phyloP scores from a whole-genome alignment of 805 yeast species.

The Hanseniaspora mollemarum region DNA sequence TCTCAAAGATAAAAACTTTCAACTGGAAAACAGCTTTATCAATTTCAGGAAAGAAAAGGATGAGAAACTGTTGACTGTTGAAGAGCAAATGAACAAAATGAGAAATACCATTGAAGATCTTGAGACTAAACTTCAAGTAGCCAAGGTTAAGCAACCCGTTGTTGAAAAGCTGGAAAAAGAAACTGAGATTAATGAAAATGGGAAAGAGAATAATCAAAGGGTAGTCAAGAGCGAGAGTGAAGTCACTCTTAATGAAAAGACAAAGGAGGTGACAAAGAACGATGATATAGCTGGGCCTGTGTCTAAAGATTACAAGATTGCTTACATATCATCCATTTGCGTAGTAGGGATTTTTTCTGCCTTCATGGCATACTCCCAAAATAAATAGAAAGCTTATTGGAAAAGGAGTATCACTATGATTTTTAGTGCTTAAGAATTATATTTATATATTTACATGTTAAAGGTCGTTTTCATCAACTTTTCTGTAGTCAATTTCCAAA shows the following conservation, averaged over 20 bases:
- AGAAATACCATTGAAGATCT: slow-evolving; percentile 27
- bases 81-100: slow-evolving; percentile 19
- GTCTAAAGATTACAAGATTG: slow-evolving; percentile 5
- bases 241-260: neutral
- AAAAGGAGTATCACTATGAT: neutral
- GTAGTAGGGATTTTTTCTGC: slow-evolving; percentile 16
- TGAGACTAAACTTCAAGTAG: slow-evolving; percentile 29
- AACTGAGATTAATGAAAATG: neutral
- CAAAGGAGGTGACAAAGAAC: too few relatives aligned
- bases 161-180: neutral
- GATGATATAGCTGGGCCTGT: neutral
- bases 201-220: neutral
- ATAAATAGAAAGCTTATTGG: neutral
- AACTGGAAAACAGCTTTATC: neutral
- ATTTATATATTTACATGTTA: neutral
- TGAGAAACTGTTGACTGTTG: neutral
- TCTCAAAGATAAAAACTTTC: slow-evolving; percentile 16
- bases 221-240: neutral
- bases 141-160: slow-evolving; percentile 18
- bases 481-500: slow-evolving; percentile 31
- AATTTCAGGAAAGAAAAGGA: slow-evolving; percentile 7
- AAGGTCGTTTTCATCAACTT: slow-evolving; percentile 21
- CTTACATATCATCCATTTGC: slow-evolving; percentile 15
- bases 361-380: slow-evolving; percentile 16
- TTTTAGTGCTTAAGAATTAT: neutral